These are phyloP conservation scores for Microbotryum intermedium DNA, from an alignment of 1,284 basidiomycete genomes.

Conservation along the genomic window DNA sequence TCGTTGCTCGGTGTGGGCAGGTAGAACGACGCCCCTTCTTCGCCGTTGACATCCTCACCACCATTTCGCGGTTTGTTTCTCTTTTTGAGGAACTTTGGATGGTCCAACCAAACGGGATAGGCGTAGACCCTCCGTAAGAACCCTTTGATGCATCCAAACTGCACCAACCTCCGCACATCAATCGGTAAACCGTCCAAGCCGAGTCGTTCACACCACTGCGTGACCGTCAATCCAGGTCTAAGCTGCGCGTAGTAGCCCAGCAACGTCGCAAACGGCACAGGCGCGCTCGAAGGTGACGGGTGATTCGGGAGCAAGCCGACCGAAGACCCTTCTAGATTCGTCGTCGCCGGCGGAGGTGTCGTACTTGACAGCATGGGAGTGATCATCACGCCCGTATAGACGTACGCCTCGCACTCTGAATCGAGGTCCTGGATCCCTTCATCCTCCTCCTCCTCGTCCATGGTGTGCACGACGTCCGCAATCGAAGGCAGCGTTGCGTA, in stretches of 20 bases:
- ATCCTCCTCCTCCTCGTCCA: constrained; percentile 23
- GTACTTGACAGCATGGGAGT: too few relatives aligned
- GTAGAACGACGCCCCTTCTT: too few relatives aligned
- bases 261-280: constrained; percentile 45
- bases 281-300: background rate
- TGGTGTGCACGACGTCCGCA: constrained; percentile 18
- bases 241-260: constrained; percentile 77
- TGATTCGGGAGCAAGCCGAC: background rate
- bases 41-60: too few relatives aligned
- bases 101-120: constrained; percentile 59
- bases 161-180: constrained; percentile 88
- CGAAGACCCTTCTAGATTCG: too few relatives aligned
- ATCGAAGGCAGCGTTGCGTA: constrained; percentile 48
- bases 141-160: constrained; percentile 98
- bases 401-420: constrained; percentile 33
- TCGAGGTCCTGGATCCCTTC: constrained; percentile 24
- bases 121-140: constrained; percentile 87
- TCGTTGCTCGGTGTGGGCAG: too few relatives aligned
- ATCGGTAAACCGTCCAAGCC: constrained; percentile 64
- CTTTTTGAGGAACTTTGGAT: constrained; percentile 16
- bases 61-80: too few relatives aligned
- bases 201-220: constrained; percentile 79
- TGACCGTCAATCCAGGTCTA: constrained; percentile 72
- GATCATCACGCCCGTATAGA: constrained; percentile 13
- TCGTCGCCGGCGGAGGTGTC: too few relatives aligned